phyloP scores from a whole-genome alignment of 805 yeast genomes.

The Suhomyces xylopsoci region DNA sequence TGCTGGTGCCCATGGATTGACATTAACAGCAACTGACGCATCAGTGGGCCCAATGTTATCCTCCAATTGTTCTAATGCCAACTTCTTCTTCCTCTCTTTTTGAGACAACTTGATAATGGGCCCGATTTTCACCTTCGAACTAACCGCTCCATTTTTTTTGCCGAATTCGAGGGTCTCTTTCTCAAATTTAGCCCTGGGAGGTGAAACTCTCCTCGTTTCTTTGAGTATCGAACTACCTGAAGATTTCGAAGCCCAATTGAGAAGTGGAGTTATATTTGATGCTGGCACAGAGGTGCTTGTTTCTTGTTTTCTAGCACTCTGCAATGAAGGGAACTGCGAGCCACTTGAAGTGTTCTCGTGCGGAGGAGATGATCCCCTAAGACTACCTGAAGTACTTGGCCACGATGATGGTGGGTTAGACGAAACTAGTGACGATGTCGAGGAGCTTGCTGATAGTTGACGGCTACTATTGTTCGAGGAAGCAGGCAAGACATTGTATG shows the following conservation, averaged over 20 bases:
- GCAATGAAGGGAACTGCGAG: conserved; percentile 4
- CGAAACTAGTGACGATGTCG: not conserved
- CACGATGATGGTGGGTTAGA: not conserved
- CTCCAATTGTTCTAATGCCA: not conserved
- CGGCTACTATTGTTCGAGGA: conserved; percentile 6
- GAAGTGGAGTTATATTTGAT: conserved; percentile 22
- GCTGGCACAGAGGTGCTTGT: not conserved
- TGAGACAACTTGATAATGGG: conserved; percentile 51
- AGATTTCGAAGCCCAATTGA: conserved; percentile 25
- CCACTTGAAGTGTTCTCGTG: not conserved
- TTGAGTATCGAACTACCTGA: conserved; percentile 10
- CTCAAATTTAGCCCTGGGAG: not conserved
- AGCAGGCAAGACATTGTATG: conserved; percentile 1
- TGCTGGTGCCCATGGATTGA: conserved; percentile 6
- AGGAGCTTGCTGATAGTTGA: conserved; percentile 1
- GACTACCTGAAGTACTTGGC: not conserved
- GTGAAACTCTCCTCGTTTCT: conserved; percentile 5
- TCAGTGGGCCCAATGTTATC: not conserved
- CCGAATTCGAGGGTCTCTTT: conserved; percentile 9
- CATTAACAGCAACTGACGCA: not conserved
- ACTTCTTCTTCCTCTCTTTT: conserved; percentile 47
- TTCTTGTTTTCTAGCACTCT: not conserved
- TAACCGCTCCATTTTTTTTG: conserved; percentile 10
- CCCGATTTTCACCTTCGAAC: conserved; percentile 29
- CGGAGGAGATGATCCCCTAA: not conserved